Percentiles rank a stretch among this genome's conserved stretches.
phyloP scores from a whole-genome alignment of 345 rosid species.

The Lagerstroemia speciosa region DNA sequence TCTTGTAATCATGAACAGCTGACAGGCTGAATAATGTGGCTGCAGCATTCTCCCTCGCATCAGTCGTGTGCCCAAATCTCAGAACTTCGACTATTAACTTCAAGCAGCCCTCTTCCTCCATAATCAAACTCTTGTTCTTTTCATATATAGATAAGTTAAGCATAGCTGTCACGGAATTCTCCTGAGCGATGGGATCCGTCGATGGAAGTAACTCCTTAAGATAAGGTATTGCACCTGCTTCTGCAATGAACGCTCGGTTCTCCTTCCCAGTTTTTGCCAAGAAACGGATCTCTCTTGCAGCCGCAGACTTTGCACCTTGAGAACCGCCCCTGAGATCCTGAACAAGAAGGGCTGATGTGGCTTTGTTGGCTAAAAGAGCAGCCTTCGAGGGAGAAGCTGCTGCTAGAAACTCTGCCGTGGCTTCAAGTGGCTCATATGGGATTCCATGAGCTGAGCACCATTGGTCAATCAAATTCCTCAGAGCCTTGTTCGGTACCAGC shows the following conservation, averaged over 20 bases:
- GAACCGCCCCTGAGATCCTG: conserved; percentile 57
- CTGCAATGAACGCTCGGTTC: conserved; percentile 76
- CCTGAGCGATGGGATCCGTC: conserved; percentile 55
- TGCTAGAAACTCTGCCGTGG: conserved; percentile 40
- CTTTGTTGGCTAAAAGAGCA: conserved; percentile 71
- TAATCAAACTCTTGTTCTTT: conserved; percentile 69
- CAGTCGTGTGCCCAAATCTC: conserved; percentile 62
- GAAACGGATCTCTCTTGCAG: conserved; percentile 73
- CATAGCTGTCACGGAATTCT: conserved; percentile 87
- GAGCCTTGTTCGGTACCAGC: conserved; percentile 75
- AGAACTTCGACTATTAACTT: conserved; percentile 61
- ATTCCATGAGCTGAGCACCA: conserved; percentile 79
- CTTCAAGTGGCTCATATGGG: conserved; percentile 46
- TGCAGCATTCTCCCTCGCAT: conserved; percentile 89
- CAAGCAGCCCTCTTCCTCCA: conserved; percentile 77
- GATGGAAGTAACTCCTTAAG: conserved; percentile 54
- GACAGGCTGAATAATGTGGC: conserved; percentile 90
- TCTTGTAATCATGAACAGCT: conserved; percentile 86
- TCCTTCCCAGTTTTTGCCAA: conserved; percentile 85
- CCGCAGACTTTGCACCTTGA: conserved; percentile 51
- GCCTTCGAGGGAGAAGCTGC: conserved; percentile 61
- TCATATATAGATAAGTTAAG: conserved; percentile 82
- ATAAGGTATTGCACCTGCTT: conserved; percentile 85
- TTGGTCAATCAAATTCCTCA: conserved; percentile 71
- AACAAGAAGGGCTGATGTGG: conserved; percentile 63